phyloP scores from a whole-genome alignment of 805 yeast species.

The Wickerhamiella siamensis region DNA sequence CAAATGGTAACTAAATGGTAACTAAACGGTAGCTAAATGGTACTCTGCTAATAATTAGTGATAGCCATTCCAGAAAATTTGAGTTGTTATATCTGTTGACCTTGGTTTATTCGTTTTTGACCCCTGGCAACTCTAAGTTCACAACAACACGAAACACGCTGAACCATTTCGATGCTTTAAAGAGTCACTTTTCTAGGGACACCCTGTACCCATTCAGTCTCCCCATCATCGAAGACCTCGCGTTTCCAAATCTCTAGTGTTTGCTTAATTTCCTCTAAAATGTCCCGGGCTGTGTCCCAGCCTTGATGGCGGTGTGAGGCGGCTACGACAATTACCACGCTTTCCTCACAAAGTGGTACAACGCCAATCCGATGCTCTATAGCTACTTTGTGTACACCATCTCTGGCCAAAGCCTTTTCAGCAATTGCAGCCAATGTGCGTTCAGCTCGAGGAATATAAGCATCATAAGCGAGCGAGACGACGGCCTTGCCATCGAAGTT shows the following conservation, averaged over 20 bases:
- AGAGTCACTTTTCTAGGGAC: neutral
- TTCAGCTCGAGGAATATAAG: slow-evolving; percentile 31
- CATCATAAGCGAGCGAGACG: slow-evolving; percentile 31
- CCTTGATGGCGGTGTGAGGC: slow-evolving; percentile 35
- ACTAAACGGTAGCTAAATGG: neutral
- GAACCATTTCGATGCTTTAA: no score
- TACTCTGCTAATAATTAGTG: no score
- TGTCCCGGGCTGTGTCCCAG: slow-evolving; percentile 33
- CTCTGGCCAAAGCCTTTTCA: slow-evolving; percentile 19
- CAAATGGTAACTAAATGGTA: neutral
- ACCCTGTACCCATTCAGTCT: slow-evolving; percentile 29
- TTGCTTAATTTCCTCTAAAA: slow-evolving; percentile 32
- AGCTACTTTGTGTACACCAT: slow-evolving; percentile 27
- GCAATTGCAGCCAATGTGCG: slow-evolving; percentile 28
- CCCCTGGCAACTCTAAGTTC: no score
- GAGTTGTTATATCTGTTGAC: no score
- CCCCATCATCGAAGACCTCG: slow-evolving; percentile 32
- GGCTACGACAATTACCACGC: slow-evolving; percentile 32
- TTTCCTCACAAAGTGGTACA: slow-evolving; percentile 36
- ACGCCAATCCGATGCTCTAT: slow-evolving; percentile 34
- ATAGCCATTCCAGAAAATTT: no score
- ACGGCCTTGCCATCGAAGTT: slow-evolving; percentile 31
- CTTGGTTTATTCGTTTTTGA: no score
- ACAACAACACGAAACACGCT: no score
- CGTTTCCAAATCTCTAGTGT: slow-evolving; percentile 38